phyloP scores from a whole-genome alignment of 345 rosid species.

The Eucalyptus pumila region DNA sequence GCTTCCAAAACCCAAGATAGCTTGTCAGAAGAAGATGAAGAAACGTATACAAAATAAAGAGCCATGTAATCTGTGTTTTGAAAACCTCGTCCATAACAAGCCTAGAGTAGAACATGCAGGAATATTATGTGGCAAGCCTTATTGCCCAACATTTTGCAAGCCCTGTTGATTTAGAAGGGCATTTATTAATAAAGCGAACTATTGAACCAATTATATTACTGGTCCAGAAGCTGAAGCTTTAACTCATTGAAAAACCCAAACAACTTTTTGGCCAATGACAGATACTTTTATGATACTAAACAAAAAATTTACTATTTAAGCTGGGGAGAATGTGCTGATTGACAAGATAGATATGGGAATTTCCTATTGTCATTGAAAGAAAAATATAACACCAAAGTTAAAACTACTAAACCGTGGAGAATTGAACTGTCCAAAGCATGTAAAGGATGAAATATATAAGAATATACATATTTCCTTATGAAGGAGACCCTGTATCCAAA shows the following conservation, averaged over 20 bases:
- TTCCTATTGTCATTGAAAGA: neutral
- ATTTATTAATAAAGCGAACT: neutral
- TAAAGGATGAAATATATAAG: neutral
- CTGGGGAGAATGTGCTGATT: neutral
- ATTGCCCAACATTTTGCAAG: neutral
- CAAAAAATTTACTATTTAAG: neutral
- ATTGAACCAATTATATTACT: neutral
- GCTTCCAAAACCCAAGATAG: neutral
- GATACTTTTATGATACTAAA: neutral
- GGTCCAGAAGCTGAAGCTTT: neutral
- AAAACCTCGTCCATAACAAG: neutral
- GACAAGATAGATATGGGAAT: neutral
- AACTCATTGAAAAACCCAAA: neutral
- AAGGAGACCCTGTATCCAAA: neutral
- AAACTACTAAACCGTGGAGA: neutral
- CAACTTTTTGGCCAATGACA: neutral
- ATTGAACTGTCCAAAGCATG: neutral
- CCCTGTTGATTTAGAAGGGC: neutral
- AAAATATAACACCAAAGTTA: neutral
- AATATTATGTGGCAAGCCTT: neutral
- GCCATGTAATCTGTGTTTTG: neutral
- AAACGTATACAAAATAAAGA: neutral
- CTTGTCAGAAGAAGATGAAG: neutral
- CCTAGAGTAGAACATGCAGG: neutral
- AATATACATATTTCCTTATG: neutral